Base-by-base conservation (phyloP, 208 protist species). In the Strigomonas galati region DNA sequence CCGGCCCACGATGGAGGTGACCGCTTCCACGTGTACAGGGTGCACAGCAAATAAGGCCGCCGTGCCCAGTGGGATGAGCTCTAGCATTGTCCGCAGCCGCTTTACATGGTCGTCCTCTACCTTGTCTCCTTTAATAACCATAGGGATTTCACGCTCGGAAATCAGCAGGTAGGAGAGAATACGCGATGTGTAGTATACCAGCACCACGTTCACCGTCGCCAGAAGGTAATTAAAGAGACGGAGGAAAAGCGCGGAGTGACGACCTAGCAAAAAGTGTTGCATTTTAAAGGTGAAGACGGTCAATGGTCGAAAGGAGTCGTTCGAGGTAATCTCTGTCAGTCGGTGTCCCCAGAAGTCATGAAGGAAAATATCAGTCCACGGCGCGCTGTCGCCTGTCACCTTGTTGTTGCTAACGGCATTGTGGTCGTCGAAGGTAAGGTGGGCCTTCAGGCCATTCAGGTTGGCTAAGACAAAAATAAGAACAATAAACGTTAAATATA, bases 1-100 rank as follows among this genome's bases (percentile, higher is more conserved):
- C 3, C 91, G 69, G 1, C 91, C 88, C 17, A 97, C 91, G 62
- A 95, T 83, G 21, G 79, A 82, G 2, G 84, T 85, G 24, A 97
- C 88, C 35, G 87, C 71, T n/a, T 97, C 91, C n/a, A 81, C 82
- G 76, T 97, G 91, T 21, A 93, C 85, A 1, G 91, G 91, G 69
- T 97, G 91, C 26, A 80, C 78, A 49, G 84, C 67, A 62, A 88
- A 96, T 9, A 96, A 73, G 19, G 78, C 48, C 43, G 81, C 71
- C 2, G 81, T 55, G 12, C 89, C 37, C 2, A 75, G 10, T 12
- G 83, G 79, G 35, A 79, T 57, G 44, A 62, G 57, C 46, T 73
- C 69, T 6, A 69, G 37, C 17, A 64, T 31, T 19, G 48, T 52
- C 12, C 32, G 62, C 35, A 79, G 30, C 31, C 27, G 14, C 59